Percentiles rank a stretch among this genome's conserved stretches.
Conservation (phyloP, 495 filamentous ascomycete genomes). For the Patellaria atrata region DNA sequence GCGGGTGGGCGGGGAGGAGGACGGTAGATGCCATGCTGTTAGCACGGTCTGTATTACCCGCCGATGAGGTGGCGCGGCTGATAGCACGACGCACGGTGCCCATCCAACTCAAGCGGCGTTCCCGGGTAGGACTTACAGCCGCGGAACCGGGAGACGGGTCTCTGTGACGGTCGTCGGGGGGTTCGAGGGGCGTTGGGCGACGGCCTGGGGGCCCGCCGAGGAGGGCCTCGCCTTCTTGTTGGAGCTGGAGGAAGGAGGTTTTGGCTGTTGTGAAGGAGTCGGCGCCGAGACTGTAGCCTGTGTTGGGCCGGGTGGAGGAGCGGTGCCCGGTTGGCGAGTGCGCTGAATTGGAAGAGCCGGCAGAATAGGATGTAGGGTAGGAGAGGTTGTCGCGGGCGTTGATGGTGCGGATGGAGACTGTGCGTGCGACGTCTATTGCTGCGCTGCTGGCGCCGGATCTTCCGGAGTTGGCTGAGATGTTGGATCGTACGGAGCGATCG, state of each 20-base stretch:
- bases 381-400: too few species aligned
- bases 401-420: conserved; percentile 12
- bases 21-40: conserved; percentile 9
- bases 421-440: too few species aligned
- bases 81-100: conserved; percentile 42
- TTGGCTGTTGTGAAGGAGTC: conserved; percentile 56
- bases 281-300: conserved; percentile 23
- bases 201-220: conserved; percentile 31
- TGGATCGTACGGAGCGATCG: conserved; percentile 14
- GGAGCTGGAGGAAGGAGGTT: conserved; percentile 44
- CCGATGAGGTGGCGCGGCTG: conserved; percentile 18
- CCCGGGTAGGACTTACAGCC: conserved; percentile 1
- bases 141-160: not conserved
- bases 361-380: too few species aligned
- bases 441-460: conserved; percentile 4
- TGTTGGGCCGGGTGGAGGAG: conserved; percentile 2
- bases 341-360: too few species aligned
- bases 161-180: not conserved
- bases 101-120: conserved; percentile 35
- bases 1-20: conserved; percentile 5
- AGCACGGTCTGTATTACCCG: conserved; percentile 6
- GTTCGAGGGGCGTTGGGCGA: conserved; percentile 10
- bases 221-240: conserved; percentile 50
- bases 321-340: too few species aligned
- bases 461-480: conserved; percentile 13